Base-by-base conservation (phyloP, 768 basidiomycete species). In the Suillus americanus region DNA sequence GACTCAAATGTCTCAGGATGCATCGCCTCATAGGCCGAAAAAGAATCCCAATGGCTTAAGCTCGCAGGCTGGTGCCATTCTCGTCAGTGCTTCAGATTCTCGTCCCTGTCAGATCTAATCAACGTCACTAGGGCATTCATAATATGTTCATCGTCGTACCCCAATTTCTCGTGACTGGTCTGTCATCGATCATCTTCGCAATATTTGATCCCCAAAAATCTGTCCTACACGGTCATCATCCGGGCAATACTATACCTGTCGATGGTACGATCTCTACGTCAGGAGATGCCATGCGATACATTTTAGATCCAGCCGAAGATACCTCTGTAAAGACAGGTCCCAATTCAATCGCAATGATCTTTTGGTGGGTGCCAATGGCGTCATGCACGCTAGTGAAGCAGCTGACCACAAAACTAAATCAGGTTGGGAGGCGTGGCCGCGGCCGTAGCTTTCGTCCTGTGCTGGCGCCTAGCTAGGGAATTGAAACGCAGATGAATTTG, bases 141-240 rank as follows among this genome's bases (percentile, higher is more conserved):
- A 98, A 97, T 71, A 85, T 97, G 64, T 97, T 92, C 76, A 81
- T 99, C 66, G 97, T 98, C 64, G 79, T 97, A 8, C 97, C 97
- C 0, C 97, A 99, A 72, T 96, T 98, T 77, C 82, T 99, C 46
- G 90, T 96, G 38, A 96, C 93, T 0, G 94, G 89, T 28, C 75
- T 98, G 5, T 88, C 94, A 0, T 87, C 95, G 12, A 79, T 96
- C 66, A 83, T 98, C 54, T 97, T 99, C 71, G 92, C 91, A 18
- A 76, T 97, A 5, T 82, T 95, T 65, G 95, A 97, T 65, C 89
- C 91, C 1, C 72, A 77, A 30, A 86, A 82, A 62, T 79, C 81
- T 6, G 79, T 75, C 33, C 65, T 80, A 1, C 81, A 80, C 12
- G 75, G 76, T 1, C 77, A 81, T 55, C 67, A 71, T 64, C 50